Evolutionary conservation across 2,329 filamentous ascomycete species (phyloP), one percentile per base, ranked within the genome.

Genomic region (Zymoseptoria crescenta): DNA sequence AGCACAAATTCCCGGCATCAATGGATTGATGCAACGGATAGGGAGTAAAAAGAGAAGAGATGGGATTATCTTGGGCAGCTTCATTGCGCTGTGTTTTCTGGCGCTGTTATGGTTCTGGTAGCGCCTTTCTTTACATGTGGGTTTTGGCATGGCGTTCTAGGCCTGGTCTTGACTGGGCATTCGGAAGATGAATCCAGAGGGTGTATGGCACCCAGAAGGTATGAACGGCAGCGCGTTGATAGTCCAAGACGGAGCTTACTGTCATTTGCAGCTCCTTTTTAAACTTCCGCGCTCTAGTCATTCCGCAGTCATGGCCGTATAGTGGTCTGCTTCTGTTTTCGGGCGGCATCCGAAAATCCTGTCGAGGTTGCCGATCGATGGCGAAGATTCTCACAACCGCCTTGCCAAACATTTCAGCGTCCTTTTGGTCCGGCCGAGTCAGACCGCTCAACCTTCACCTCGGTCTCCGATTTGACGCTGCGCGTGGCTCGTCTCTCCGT

Each of bases 11-110:
- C 94, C 94, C 0, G 94, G 94, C 1, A 86, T 99, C 68, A 99
- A 97, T 75, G 86, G 86, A 55, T 78, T 99, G 70, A 97, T 99
- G 68, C 85, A 86, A 55, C 88, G 90, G 76, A 99, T 99, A 75
- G 93, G 92, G 56, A 87, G 90, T 59, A 95, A 96, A 80, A 96
- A 96, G 82, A 85, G 93, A 73, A 86, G 94, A 68, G 94, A 99
- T 75, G 92, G 92, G 29, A 87, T 99, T 66, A 96, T 99, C 65
- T 83, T 99, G 78, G 94, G 91, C 19, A 79, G 81, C 52, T 96
- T 99, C 70, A 91, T 99, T 69, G 92, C 91, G 0, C 83, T 96
- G 67, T 97, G 94, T 76, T 95, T 95, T 71, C 75, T 97, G 68
- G 76, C 95, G 76, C 83, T 97, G 69, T 83, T 93, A 69, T 95